Evolutionary conservation across 805 yeast genomes (phyloP).

Genomic region (Kluyveromyces siamensis): DNA sequence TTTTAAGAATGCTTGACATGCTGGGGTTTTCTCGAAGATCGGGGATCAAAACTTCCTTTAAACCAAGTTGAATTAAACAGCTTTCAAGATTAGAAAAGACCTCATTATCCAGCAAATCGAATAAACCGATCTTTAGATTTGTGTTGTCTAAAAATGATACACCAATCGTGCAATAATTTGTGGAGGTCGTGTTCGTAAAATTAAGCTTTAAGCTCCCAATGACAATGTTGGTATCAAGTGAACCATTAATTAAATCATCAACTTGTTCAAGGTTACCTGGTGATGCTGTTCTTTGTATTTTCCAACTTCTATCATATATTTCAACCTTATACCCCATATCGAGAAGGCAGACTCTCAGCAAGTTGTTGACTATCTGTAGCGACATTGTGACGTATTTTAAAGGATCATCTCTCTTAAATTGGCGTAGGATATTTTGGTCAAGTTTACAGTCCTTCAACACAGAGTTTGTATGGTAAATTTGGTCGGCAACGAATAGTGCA

Average conservation of each 20-base stretch:
- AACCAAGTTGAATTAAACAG: conserved; percentile 77
- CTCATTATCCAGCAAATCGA: conserved; percentile 83
- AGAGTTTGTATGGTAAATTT: conserved; percentile 73
- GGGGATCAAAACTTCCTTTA: conserved; percentile 71
- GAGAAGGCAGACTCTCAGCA: conserved; percentile 58
- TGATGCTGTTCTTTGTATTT: conserved; percentile 51
- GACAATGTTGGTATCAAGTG: conserved; percentile 43
- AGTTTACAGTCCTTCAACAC: conserved; percentile 51
- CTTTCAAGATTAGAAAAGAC: conserved; percentile 81
- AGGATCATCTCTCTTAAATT: conserved; percentile 21
- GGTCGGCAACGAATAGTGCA: conserved; percentile 75
- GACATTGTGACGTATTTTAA: conserved; percentile 62
- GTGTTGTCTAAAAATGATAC: conserved; percentile 72
- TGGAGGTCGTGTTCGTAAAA: conserved; percentile 21
- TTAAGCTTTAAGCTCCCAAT: conserved; percentile 35
- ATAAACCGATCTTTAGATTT: conserved; percentile 53
- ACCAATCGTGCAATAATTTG: conserved; percentile 47
- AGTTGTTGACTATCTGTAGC: conserved; percentile 55
- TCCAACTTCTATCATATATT: conserved; percentile 64
- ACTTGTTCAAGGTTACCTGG: conserved; percentile 83
- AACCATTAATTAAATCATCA: conserved; percentile 54
- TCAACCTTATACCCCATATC: conserved; percentile 72
- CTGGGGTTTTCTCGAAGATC: conserved; percentile 19
- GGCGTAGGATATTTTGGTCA: conserved; percentile 28
- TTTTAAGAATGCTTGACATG: conserved; percentile 38